Percentiles rank a stretch among this genome's conserved stretches.
phyloP scores from a whole-genome alignment of 208 protist species.

The Willaertia magna region DNA sequence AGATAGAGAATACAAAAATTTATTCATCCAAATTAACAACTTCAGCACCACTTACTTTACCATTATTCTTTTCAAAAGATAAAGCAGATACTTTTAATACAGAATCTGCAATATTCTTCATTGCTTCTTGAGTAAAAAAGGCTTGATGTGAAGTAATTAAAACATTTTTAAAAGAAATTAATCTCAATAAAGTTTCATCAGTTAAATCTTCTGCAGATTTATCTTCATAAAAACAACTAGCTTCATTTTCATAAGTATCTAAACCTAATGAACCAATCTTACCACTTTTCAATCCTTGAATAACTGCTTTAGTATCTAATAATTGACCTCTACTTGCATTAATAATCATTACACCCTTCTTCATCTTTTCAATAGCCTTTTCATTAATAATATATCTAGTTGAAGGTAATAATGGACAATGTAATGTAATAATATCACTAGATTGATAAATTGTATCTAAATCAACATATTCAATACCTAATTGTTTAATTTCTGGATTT shows the following conservation, averaged over 20 bases:
- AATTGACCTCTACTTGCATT: conserved; percentile 50
- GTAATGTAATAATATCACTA: conserved; percentile 52
- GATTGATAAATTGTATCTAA: conserved; percentile 40
- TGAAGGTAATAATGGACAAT: conserved; percentile 34
- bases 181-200: conserved; percentile 7
- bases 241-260: conserved; percentile 55
- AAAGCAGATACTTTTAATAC: no score
- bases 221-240: conserved; percentile 44
- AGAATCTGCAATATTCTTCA: not conserved
- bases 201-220: not conserved
- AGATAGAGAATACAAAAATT: no score
- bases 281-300: conserved; percentile 35
- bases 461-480: not conserved
- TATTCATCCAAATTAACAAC: no score
- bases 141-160: not conserved
- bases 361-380: conserved; percentile 40
- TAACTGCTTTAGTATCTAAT: conserved; percentile 39
- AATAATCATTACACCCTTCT: conserved; percentile 45
- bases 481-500: not conserved
- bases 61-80: no score
- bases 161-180: not conserved
- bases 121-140: not conserved
- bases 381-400: conserved; percentile 51
- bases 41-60: not conserved
- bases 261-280: conserved; percentile 38